Evolutionary conservation across 75 land plant species (phyloP), one percentile per base, ranked within the genome.

Genomic region (Pinus taeda): DNA sequence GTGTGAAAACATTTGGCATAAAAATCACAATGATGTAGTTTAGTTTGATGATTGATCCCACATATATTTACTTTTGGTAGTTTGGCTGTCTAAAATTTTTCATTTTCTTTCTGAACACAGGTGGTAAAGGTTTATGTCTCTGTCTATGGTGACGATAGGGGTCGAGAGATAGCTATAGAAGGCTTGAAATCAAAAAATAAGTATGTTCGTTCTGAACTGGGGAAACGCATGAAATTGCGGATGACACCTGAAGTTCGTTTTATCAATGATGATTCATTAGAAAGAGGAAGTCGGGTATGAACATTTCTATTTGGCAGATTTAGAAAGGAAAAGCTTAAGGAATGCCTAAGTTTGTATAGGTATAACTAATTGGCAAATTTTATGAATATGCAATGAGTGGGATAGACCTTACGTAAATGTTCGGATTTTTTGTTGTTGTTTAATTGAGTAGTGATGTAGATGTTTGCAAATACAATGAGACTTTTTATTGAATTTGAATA

Each of bases 41-140:
- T 49, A 8, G 55, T 49, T 49, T 49, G 55, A 17, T 75, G 22
- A 42, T 49, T 11, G n/a, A 57, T 6, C 21, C 59, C 33, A 49
- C 56, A 53, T 57, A 57, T n/a, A 57, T 57, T 3, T 53, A 17
- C 33, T 0, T 53, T 3, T 81, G 76, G 21, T 69, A 45, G 3
- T 69, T 69, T 21, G 72, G 72, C n/a, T 69, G 45, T 42, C 72
- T 6, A 39, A 69, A 42, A 9, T 42, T 62, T 13, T 29, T 9
- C 2, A 20, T 20, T 37, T 39, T 69, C 9, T 45, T 42, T n/a
- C 72, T 69, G 42, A 42, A 69, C 55, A 69, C 78, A 96, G 96
- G 98, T 96, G 57, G 99, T 92, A 26, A 96, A 96, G 79, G 96
- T 94, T 11, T 96, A 90, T 83, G 89, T 94, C 22, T 96, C 99